Conservation (phyloP, 2,329 filamentous ascomycete genomes). For the Xylaria sp. region DNA sequence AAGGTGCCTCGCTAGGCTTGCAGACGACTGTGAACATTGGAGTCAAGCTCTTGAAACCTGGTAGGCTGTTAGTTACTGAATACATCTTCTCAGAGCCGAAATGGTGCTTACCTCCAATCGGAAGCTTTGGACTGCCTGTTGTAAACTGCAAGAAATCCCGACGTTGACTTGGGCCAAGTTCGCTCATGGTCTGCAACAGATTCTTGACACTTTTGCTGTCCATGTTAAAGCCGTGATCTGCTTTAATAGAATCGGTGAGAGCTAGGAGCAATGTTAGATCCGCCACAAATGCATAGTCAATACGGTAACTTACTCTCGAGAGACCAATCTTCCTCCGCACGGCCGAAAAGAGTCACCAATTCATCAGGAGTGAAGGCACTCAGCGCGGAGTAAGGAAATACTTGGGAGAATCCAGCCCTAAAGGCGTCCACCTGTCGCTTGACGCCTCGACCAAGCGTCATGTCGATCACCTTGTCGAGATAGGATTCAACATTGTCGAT, state of each 20-base stretch:
- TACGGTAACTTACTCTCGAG: conserved; percentile 72
- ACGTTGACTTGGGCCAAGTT: conserved; percentile 66
- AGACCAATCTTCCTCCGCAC: conserved; percentile 92
- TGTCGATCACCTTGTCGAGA: conserved; percentile 82
- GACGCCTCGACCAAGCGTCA: conserved; percentile 85
- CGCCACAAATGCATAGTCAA: conserved; percentile 9
- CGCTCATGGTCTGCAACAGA: conserved; percentile 89
- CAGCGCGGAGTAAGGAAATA: conserved; percentile 90
- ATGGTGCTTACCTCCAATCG: conserved; percentile 76
- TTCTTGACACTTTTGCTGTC: conserved; percentile 95
- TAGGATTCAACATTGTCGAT: conserved; percentile 91
- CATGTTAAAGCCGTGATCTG: conserved; percentile 97
- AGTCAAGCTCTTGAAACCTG: conserved; percentile 93
- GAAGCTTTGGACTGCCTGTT: conserved; percentile 94
- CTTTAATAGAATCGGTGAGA: conserved; percentile 96
- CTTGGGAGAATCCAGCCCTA: conserved; percentile 83
- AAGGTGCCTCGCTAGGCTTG: conserved; percentile 94
- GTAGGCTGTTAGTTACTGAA: conserved; percentile 30
- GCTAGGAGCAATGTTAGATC: conserved; percentile 46
- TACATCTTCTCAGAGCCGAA: conserved; percentile 2
- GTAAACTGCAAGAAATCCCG: conserved; percentile 97
- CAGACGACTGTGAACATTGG: conserved; percentile 99
- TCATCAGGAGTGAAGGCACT: conserved; percentile 94
- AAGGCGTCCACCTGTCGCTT: conserved; percentile 88
- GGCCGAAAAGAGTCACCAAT: conserved; percentile 88